Conservation (phyloP, 2,329 filamentous ascomycete genomes). For the Aspergillus hortae region DNA sequence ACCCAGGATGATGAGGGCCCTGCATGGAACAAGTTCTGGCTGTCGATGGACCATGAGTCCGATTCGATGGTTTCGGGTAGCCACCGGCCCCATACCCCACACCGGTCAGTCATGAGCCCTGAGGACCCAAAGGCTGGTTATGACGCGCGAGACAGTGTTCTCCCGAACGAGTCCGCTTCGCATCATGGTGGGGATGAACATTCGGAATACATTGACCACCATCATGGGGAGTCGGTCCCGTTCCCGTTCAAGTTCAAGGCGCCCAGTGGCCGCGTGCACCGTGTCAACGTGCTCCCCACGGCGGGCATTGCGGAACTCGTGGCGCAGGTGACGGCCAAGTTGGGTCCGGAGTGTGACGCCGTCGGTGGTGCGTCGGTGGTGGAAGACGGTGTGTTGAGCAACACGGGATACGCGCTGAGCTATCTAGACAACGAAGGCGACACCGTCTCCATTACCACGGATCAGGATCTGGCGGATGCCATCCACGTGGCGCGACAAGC, state of each 20-base stretch:
- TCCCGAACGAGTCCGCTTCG: constrained; percentile 91
- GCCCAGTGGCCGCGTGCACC: constrained; percentile 88
- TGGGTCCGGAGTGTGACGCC: constrained; percentile 75
- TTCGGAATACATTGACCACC: constrained; percentile 62
- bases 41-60: constrained; percentile 89
- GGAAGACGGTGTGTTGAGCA: constrained; percentile 73
- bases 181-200: constrained; percentile 83
- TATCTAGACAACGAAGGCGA: constrained; percentile 97
- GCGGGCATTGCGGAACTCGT: constrained; percentile 80
- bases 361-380: constrained; percentile 78
- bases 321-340: constrained; percentile 72
- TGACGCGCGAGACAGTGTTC: constrained; percentile 77
- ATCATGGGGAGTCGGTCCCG: constrained; percentile 62
- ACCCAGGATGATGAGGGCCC: constrained; percentile 87
- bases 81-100: constrained; percentile 65
- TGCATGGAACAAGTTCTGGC: constrained; percentile 99
- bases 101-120: constrained; percentile 77
- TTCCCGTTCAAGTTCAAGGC: constrained; percentile 99
- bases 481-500: constrained; percentile 76
- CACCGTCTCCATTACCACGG: constrained; percentile 92
- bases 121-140: constrained; percentile 61
- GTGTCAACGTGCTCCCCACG: constrained; percentile 77
- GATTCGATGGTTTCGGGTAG: constrained; percentile 95
- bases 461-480: constrained; percentile 87
- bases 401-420: constrained; percentile 82